Evolutionary conservation across 2,329 filamentous ascomycete species (phyloP).

Genomic region (Alternaria gaisen): DNA sequence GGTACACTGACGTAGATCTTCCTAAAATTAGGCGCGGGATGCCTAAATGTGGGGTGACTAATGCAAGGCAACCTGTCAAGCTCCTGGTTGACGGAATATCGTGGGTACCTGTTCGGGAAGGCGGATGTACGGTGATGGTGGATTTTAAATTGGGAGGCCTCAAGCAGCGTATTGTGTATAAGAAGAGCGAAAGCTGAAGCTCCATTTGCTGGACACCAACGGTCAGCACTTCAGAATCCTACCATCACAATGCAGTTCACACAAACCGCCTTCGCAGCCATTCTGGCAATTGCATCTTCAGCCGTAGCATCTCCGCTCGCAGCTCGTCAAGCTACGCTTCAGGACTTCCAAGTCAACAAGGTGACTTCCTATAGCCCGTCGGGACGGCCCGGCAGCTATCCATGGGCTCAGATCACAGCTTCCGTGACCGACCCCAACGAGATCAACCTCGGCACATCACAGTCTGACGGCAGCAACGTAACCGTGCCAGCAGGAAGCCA

Average conservation of each 20-base stretch:
- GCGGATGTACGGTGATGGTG: background rate
- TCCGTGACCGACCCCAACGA: conserved; percentile 41
- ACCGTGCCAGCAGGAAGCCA: conserved; percentile 28
- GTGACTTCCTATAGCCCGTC: conserved; percentile 17
- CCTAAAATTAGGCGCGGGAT: conserved; percentile 12
- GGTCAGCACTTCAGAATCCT: background rate
- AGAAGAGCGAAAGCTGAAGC: background rate
- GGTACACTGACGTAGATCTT: conserved; percentile 3
- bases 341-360: conserved; percentile 32
- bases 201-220: background rate
- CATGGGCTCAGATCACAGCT: conserved; percentile 33
- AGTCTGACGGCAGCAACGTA: conserved; percentile 12
- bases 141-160: conserved; percentile 4
- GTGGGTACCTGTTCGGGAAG: background rate
- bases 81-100: background rate
- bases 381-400: conserved; percentile 30
- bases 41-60: conserved; percentile 11
- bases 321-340: conserved; percentile 21
- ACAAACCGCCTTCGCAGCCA: conserved; percentile 11
- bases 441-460: conserved; percentile 22
- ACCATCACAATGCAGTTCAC: conserved; percentile 23
- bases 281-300: conserved; percentile 20
- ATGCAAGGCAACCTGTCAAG: conserved; percentile 1
- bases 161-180: background rate
- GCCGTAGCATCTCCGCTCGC: conserved; percentile 19